Percentiles rank a stretch among this genome's conserved stretches.
Evolutionary conservation across 345 rosid species (phyloP).

Genomic region (Eutrema japonicum): DNA sequence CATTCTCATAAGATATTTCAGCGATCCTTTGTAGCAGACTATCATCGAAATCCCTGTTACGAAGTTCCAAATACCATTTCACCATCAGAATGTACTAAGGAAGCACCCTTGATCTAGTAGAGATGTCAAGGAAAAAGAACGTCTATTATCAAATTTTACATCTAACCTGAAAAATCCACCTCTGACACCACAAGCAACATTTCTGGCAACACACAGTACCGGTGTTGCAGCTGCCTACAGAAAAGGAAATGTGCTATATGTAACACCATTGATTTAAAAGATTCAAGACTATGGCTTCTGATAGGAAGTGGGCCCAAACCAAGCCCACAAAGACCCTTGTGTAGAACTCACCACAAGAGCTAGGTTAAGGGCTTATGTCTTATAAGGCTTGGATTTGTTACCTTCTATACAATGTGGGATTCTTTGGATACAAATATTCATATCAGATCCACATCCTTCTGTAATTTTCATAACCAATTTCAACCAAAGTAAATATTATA

Average conservation of each 20-base stretch:
- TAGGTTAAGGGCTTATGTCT: constrained; percentile 6
- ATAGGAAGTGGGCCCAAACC: constrained; percentile 15
- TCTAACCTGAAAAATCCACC: constrained; percentile 96
- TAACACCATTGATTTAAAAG: constrained; percentile 23
- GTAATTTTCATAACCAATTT: constrained; percentile 23
- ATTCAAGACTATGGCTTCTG: constrained; percentile 26
- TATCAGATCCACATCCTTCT: constrained; percentile 33
- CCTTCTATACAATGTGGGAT: not conserved
- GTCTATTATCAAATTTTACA: constrained; percentile 6
- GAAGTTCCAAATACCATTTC: constrained; percentile 38
- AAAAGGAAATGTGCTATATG: constrained; percentile 44
- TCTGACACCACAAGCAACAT: constrained; percentile 96
- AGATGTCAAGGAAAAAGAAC: constrained; percentile 27
- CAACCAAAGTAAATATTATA: constrained; percentile 30
- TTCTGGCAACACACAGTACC: constrained; percentile 86
- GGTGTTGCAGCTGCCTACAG: constrained; percentile 82
- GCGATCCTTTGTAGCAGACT: constrained; percentile 74
- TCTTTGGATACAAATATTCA: constrained; percentile 12
- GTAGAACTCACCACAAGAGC: constrained; percentile 25
- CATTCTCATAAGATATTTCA: constrained; percentile 85
- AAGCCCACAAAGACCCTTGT: constrained; percentile 26
- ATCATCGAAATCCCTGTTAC: constrained; percentile 91
- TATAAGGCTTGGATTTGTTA: constrained; percentile 21
- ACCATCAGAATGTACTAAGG: constrained; percentile 30
- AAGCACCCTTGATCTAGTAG: constrained; percentile 27